Conservation (phyloP, 768 basidiomycete species). For the Kwoniella mangroviensis region DNA sequence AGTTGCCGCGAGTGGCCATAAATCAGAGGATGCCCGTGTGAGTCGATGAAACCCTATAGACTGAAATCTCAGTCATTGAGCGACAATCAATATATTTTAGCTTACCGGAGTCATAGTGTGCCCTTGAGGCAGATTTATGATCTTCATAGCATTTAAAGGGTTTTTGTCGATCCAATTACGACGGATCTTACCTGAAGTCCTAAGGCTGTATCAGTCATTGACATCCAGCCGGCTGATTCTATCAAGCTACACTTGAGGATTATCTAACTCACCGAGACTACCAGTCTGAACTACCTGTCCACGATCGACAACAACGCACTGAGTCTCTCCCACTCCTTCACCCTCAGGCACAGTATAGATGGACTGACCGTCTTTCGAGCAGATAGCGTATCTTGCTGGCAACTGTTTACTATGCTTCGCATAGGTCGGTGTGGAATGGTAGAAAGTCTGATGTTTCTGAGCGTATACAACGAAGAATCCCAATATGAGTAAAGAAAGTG, state of each 20-base stretch:
- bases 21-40: constrained; percentile 52
- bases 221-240: background rate
- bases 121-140: constrained; percentile 38
- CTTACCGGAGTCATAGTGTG: constrained; percentile 48
- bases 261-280: constrained; percentile 34
- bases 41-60: constrained; percentile 50
- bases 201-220: background rate
- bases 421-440: constrained; percentile 2
- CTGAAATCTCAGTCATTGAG: background rate
- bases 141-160: constrained; percentile 24
- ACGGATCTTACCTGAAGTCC: constrained; percentile 19
- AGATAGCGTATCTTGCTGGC: constrained; percentile 40
- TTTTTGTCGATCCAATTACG: constrained; percentile 22
- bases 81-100: no score
- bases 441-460: constrained; percentile 20
- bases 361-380: constrained; percentile 39
- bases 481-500: constrained; percentile 45
- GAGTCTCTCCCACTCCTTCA: constrained; percentile 38
- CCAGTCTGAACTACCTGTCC: constrained; percentile 45
- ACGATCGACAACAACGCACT: constrained; percentile 44
- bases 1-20: constrained; percentile 52
- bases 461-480: constrained; percentile 42
- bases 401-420: constrained; percentile 11
- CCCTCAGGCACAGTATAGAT: constrained; percentile 46
- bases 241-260: background rate